Base-by-base conservation (phyloP, 352 stramenopile genomes). In the Pythium guiyangense region DNA sequence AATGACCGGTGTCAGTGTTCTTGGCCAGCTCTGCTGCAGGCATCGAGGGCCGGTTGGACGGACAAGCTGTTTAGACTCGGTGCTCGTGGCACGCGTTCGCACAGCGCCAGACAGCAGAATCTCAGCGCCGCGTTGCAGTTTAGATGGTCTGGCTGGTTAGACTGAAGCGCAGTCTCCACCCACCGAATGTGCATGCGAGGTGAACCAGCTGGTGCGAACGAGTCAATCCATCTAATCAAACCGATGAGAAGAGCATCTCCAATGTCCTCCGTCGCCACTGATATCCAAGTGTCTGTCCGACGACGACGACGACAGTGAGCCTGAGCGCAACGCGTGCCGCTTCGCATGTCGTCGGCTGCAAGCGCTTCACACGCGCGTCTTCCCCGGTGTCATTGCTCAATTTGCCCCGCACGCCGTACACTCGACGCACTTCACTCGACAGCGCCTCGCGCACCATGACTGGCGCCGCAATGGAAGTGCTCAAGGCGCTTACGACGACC, bases 401-500 rank as follows among this genome's bases (percentile, higher is more conserved):
- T 10, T 44, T 20, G 12, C 39, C n/a, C 14, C 11, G n/a, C 34
- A 14, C 34, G 8, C 12, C 34, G 2, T 11, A 39, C 8, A 39
- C 34, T 8, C 34, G 12, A 44, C 39, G n/a, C 39, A 10, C 17
- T 8, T 15, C 6, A 17, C 12, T 44, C 12, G 6, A 17, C 39
- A 44, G n/a, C 11, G 12, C 15, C n/a, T 17, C n/a, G n/a, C n/a
- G n/a, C n/a, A 44, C 0, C 12, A 34, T 34, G 25, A 49, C 45
- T 27, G 22, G 25, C 12, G 26, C 45, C 11, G 22, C 8, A 17
- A 29, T 49, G 10, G 10, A 49, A 4, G 45, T 47, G 15, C 54
- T 60, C 34, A 46, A 53, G 22, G 45, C 52, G 45, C 37, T 60
- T 15, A 53, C 54, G 22, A 52, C 54, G 15, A 25, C 39, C 17